Base-by-base conservation (phyloP, 805 yeast species). In the Metschnikowia borealis region DNA sequence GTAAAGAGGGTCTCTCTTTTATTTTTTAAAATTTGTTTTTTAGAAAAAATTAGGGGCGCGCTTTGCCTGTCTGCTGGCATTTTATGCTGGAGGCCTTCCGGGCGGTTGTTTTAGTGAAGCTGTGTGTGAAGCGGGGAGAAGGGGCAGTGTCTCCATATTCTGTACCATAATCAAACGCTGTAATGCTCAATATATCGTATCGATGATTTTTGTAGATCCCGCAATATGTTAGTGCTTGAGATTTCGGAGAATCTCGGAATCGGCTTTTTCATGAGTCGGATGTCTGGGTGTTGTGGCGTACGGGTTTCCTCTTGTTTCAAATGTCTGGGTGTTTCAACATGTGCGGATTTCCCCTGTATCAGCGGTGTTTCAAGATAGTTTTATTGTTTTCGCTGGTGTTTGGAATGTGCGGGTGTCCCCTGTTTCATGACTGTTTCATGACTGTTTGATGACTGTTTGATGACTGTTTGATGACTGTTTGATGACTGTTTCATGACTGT, bases 91-190 rank as follows among this genome's bases (percentile, higher is more conserved):
- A 33, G 37, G 23, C 46, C 33, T 48, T 43, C 39, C 34, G 44
- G 35, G 38, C 32, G 33, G 38, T 39, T 46, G 40, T 33, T 36
- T 41, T 36, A 21, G 52, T 52, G 55, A 51, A 40, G 57, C 47
- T 46, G 53, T 44, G 38, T 20, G 38, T 44, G 55, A 51, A 32
- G 54, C 47, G 45, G 56, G 50, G 56, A 46, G 56, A 43, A 41
- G 45, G 38, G 44, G 57, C 38, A 35, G 55, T 43, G 52, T 52
- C 52, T 47, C 57, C 51, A 47, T 51, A 48, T 50, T 38, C 52
- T 54, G 57, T 55, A 53, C 57, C 51, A 45, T 55, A 53, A 32
- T 42, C 43, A 32, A 48, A 55, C 58, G 58, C 58, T 50, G 53
- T 55, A 51, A 55, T 54, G 58, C 54, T 56, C 58, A 54, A 34